These are phyloP conservation scores for Nitzschia sp. DNA, from an alignment of 108 stramenopile species.

Conservation along the genomic window DNA sequence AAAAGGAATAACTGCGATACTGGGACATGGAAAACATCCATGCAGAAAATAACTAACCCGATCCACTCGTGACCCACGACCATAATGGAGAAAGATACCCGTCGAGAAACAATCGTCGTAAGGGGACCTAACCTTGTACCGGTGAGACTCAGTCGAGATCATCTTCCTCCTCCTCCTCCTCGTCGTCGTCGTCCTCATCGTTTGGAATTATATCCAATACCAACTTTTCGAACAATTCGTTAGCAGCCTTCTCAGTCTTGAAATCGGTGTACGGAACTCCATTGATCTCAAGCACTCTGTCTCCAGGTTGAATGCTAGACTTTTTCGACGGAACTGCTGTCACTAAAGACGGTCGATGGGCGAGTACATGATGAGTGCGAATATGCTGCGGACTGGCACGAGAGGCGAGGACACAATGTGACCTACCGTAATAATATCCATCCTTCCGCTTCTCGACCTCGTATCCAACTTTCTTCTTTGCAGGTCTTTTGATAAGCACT, in stretches of 20 bases:
- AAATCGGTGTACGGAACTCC: conserved; percentile 34
- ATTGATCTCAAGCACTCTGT: conserved; percentile 39
- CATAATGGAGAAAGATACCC: too few relatives aligned
- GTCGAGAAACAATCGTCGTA: too few relatives aligned
- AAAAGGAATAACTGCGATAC: too few relatives aligned
- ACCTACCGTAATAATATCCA: conserved; percentile 37
- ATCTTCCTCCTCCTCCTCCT: conserved; percentile 17
- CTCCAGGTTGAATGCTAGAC: conserved; percentile 31
- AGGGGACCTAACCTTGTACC: too few relatives aligned
- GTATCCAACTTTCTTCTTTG: conserved; percentile 31
- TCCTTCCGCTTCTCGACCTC: conserved; percentile 33
- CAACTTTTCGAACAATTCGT: conserved; percentile 34
- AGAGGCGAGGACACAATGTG: neutral
- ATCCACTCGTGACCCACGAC: too few relatives aligned
- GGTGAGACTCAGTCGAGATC: too few relatives aligned
- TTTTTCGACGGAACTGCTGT: conserved; percentile 29
- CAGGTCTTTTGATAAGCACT: conserved; percentile 23
- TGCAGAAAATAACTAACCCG: too few relatives aligned
- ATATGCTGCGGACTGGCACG: neutral
- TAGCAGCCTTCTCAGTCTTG: conserved; percentile 19
- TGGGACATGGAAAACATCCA: too few relatives aligned
- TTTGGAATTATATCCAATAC: conserved; percentile 27
- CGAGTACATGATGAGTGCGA: neutral
- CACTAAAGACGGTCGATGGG: too few relatives aligned
- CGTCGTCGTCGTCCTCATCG: conserved; percentile 13